Evolutionary conservation across 2,329 filamentous ascomycete genomes (phyloP).

Genomic region (Cytospora mali): DNA sequence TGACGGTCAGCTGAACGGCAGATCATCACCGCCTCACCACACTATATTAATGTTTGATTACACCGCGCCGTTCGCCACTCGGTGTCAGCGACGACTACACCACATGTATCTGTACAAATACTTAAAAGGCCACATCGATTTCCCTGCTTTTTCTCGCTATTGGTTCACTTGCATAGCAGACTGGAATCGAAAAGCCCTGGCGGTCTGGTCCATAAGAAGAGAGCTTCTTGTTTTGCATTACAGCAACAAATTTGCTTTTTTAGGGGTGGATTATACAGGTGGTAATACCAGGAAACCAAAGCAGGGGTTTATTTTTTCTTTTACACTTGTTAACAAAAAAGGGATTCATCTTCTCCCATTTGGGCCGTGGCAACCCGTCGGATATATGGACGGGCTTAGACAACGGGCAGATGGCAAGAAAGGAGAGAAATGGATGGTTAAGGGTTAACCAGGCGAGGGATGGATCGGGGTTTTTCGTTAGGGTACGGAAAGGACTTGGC

Average conservation of each 20-base stretch:
- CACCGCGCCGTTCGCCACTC: conserved; percentile 11
- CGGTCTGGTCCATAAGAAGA: conserved; percentile 22
- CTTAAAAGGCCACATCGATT: conserved; percentile 27
- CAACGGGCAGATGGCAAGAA: conserved; percentile 1
- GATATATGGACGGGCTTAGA: neutral
- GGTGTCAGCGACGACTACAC: conserved; percentile 20
- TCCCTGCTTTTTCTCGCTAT: conserved; percentile 6
- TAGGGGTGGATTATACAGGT: conserved; percentile 2
- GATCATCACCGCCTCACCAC: conserved; percentile 7
- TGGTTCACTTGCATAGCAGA: conserved; percentile 28
- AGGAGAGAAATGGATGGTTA: conserved; percentile 3
- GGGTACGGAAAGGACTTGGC: conserved; percentile 13
- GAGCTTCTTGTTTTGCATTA: conserved; percentile 19
- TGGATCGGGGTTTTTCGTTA: neutral
- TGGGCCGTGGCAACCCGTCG: neutral
- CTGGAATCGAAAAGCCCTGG: conserved; percentile 22
- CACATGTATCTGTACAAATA: conserved; percentile 29
- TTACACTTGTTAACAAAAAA: conserved; percentile 15
- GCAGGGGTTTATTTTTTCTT: conserved; percentile 3
- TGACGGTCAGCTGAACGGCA: conserved; percentile 58
- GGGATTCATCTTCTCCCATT: neutral
- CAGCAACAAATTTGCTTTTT: conserved; percentile 25
- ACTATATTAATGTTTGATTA: conserved; percentile 29
- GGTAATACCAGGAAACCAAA: conserved; percentile 17
- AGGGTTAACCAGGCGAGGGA: neutral